Base-by-base conservation (phyloP, 192 early-diverging fungal species). In the Umbelopsis sp. region DNA sequence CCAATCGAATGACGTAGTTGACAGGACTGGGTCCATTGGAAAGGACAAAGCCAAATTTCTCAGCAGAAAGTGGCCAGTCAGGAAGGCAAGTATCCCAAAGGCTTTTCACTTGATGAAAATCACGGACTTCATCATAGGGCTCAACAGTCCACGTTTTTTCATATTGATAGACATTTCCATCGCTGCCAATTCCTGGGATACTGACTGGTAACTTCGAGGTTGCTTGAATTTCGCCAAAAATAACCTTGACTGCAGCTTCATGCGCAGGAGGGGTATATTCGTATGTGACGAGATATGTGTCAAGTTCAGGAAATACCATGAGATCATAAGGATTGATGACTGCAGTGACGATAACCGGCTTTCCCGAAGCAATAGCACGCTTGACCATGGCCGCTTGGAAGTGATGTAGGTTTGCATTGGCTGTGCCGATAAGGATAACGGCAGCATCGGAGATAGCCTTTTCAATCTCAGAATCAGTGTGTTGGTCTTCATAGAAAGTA, bases 261-360 rank as follows among this genome's bases (percentile, higher is more conserved):
- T 71, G 69, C 0, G 79, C 79, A 47, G 79, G 79, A 25, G 75
- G 71, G 11, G 75, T 74, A 51, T 81, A 77, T 45, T 81, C 79
- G 47, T 77, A 81, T 0, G 79, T 81, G 36, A 76, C 75, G 20
- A 77, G 34, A 41, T 74, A 77, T 8, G 79, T 74, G 32, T 73
- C 69, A 17, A 81, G 26, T 14, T 71, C 74, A 5, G 75, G 65
- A 53, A 77, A 81, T 17, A 47, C 72, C 59, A 71, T 77, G 0
- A 77, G 38, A 71, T 81, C 79, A 65, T 81, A 81, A 21, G 79
- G 79, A 38, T 81, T 81, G 38, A 81, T 77, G 21, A 77, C 79
- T 20, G 75, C 79, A 24, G 71, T 69, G 16, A 71, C 75, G 0
- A 71, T 44, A 12, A 74, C 51, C 12, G 71, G 54, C 21, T 71